Base-by-base conservation (phyloP, 768 basidiomycete genomes). In the Mrakia frigida region DNA sequence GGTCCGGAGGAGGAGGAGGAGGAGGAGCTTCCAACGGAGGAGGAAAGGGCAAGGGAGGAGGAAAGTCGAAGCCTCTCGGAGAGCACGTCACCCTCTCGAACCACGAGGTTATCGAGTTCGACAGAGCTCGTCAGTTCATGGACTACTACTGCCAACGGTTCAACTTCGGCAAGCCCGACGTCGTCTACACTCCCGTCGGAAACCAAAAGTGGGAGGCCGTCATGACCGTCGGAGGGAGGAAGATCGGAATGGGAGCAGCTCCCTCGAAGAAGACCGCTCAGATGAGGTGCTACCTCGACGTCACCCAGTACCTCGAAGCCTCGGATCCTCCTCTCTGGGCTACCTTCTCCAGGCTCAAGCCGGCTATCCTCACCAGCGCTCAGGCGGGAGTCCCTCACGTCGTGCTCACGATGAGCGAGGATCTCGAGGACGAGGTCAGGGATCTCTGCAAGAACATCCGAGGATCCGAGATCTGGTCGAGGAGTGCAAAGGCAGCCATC, bases 121-220 rank as follows among this genome's bases (percentile, higher is more conserved):
- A 92, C 71, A 87, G 87, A 71, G 93, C 93, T 4, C 88, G 90
- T 69, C 88, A 87, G 77, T 98, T 98, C 85, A 94, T 97, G 90
- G 94, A 95, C 79, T 98, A 91, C 82, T 98, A 98, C 80, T 96
- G 94, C 81, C 87, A 89, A 63, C 86, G 89, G 50, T 97, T 89
- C 82, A 85, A 85, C 35, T 94, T 94, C 80, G 85, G 87, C 14
- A 88, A 87, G 78, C 92, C 93, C 3, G 90, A 91, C 69, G 83
- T 96, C 77, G 86, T 86, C 21, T 77, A 73, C 52, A 25, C 60
- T 31, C 52, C 71, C 16, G n/a, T 14, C n/a, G 39, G 53, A 60
- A 16, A 21, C 75, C 74, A 41, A 39, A 70, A 39, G 80, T 23
- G 82, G 82, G 78, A 81, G 60, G 79, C 83, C 43, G 75, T 82